Conservation (phyloP, 495 filamentous ascomycete genomes). For the Ramalina intermedia region DNA sequence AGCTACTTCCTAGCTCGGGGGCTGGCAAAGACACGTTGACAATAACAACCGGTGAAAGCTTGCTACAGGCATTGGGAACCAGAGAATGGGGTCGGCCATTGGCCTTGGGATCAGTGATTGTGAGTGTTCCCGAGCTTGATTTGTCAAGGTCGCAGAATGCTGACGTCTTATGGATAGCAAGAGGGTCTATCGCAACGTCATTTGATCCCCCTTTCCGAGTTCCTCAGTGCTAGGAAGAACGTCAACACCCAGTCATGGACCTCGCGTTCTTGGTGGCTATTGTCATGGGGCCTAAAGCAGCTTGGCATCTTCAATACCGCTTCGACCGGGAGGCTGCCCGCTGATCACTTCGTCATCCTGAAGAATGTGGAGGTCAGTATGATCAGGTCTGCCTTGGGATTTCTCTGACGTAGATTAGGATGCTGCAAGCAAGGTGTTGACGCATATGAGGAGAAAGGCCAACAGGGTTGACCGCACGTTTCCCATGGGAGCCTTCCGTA, state of each 20-base stretch:
- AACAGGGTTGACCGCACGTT: slow-evolving; percentile 42
- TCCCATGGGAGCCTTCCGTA: slow-evolving; percentile 46
- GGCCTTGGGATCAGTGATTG: slow-evolving; percentile 66
- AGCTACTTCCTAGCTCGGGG: slow-evolving; percentile 38
- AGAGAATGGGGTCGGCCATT: slow-evolving; percentile 71
- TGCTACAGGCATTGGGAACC: slow-evolving; percentile 57
- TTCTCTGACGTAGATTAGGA: slow-evolving; percentile 33
- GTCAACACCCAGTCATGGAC: slow-evolving; percentile 41
- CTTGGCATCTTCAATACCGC: slow-evolving; percentile 44
- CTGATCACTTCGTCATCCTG: slow-evolving; percentile 30
- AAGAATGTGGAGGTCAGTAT: slow-evolving; percentile 36
- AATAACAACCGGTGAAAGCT: slow-evolving; percentile 50
- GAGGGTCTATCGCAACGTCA: slow-evolving; percentile 56
- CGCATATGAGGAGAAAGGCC: slow-evolving; percentile 22
- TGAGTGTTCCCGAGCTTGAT: slow-evolving; percentile 18
- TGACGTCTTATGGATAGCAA: slow-evolving; percentile 21
- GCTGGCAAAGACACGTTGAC: slow-evolving; percentile 35
- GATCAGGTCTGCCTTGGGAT: slow-evolving; percentile 26
- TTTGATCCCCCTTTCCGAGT: slow-evolving; percentile 53
- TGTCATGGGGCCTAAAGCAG: slow-evolving; percentile 64
- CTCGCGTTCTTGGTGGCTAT: slow-evolving; percentile 40
- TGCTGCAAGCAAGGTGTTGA: slow-evolving; percentile 24
- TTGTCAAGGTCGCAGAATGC: background rate
- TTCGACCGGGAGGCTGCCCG: slow-evolving; percentile 3
- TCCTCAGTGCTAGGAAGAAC: slow-evolving; percentile 41